These are phyloP conservation scores for Eremochloa ophiuroides DNA, from an alignment of 176 grass and related monocot species.

Conservation along the genomic window DNA sequence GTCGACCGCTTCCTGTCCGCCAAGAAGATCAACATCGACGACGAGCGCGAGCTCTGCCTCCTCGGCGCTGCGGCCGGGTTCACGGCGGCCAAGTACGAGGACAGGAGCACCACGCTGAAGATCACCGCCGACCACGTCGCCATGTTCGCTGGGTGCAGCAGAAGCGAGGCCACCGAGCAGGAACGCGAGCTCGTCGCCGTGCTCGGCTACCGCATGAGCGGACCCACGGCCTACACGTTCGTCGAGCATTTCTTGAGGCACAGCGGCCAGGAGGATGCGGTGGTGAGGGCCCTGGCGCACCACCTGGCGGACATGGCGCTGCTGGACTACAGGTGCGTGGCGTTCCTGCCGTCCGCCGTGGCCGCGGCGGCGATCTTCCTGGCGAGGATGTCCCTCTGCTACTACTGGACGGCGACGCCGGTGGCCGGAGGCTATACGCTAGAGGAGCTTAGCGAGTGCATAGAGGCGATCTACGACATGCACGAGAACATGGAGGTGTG, in stretches of 20 bases:
- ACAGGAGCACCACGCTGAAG: background rate
- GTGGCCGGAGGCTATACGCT: background rate
- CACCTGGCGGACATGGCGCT: background rate
- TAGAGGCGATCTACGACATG: background rate
- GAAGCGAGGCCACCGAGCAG: background rate
- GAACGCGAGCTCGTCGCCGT: background rate
- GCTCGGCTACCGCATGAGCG: slow-evolving; percentile 12
- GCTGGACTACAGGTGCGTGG: background rate
- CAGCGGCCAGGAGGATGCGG: no score
- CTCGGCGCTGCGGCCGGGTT: background rate
- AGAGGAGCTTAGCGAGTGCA: background rate
- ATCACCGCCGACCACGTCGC: background rate
- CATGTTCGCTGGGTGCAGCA: background rate
- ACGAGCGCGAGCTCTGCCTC: background rate
- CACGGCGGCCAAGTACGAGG: background rate
- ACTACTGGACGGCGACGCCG: background rate
- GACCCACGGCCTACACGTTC: slow-evolving; percentile 31
- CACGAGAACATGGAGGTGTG: background rate
- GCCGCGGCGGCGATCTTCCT: background rate
- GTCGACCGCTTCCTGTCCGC: slow-evolving; percentile 1
- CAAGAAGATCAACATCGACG: background rate
- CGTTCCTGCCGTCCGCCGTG: background rate
- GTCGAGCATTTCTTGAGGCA: background rate
- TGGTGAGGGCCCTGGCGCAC: background rate
- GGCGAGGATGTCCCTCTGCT: background rate